These are phyloP conservation scores for Gloeophyllum trabeum DNA, from an alignment of 768 basidiomycete genomes.

Conservation along the genomic window DNA sequence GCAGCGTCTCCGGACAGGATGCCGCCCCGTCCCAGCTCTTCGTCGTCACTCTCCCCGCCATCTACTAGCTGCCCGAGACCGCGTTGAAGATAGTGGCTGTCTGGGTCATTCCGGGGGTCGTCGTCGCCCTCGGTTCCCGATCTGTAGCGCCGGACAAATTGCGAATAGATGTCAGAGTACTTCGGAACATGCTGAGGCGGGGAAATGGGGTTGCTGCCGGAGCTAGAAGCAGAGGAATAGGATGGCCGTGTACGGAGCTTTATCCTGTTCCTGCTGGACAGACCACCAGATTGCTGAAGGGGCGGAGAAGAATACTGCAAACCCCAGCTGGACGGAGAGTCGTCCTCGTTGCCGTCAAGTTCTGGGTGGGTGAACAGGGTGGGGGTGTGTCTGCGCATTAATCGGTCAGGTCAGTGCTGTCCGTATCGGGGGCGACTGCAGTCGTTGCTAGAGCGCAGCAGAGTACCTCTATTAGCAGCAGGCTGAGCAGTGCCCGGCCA, in stretches of 20 bases:
- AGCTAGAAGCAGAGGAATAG: constrained; percentile 18
- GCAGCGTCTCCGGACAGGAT: constrained; percentile 37
- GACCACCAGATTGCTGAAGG: constrained; percentile 11
- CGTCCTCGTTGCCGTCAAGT: constrained; percentile 40
- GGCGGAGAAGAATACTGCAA: constrained; percentile 10
- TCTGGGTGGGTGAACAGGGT: constrained; percentile 58
- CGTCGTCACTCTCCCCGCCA: constrained; percentile 69
- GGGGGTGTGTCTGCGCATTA: constrained; percentile 50
- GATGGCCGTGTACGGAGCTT: constrained; percentile 18
- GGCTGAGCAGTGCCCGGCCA: too few species aligned
- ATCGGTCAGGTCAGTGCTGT: neutral
- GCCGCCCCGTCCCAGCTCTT: constrained; percentile 33
- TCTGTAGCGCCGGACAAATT: constrained; percentile 70
- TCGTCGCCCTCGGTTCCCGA: constrained; percentile 50
- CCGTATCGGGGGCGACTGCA: neutral
- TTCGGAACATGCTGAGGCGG: constrained; percentile 22
- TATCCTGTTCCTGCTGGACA: constrained; percentile 11
- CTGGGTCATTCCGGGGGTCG: constrained; percentile 71
- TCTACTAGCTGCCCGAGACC: constrained; percentile 60
- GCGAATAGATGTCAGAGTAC: constrained; percentile 61
- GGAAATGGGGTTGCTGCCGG: constrained; percentile 15
- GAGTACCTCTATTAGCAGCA: too few species aligned
- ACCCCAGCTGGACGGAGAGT: constrained; percentile 28
- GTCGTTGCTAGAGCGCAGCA: neutral
- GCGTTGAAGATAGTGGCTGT: constrained; percentile 70